These are phyloP conservation scores for Solanum virginianum DNA, from an alignment of 257 asterid genomes.

Conservation along the genomic window DNA sequence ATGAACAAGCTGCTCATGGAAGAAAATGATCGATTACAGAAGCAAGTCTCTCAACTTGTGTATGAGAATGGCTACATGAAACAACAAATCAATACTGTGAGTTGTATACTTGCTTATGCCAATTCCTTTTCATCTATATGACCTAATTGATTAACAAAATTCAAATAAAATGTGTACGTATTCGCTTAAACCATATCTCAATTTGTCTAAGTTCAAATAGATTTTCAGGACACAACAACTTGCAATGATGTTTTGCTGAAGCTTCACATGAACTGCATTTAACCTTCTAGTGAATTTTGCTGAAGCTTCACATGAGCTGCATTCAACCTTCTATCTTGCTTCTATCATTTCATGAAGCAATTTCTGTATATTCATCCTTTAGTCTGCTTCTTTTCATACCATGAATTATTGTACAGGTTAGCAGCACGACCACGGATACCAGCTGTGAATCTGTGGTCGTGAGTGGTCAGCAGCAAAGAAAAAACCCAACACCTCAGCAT, in stretches of 20 bases:
- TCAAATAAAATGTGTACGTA: background rate
- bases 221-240: background rate
- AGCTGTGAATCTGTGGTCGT: conserved; percentile 95
- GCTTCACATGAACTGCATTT: background rate
- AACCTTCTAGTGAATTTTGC: background rate
- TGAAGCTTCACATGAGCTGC: background rate
- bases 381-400: background rate
- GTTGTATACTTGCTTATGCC: background rate
- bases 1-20: conserved; percentile 94
- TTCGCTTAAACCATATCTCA: background rate
- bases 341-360: background rate
- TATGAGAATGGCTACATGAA: conserved; percentile 87
- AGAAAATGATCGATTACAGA: conserved; percentile 92
- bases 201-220: background rate
- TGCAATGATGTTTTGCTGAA: background rate
- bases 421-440: conserved; percentile 66
- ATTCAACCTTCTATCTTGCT: background rate
- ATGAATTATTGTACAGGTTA: conserved; percentile 33
- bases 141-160: background rate
- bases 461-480: conserved; percentile 81
- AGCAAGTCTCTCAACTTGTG: conserved; percentile 81
- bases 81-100: conserved; percentile 63
- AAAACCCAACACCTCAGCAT: conserved; percentile 80
- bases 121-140: background rate
- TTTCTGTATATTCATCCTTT: background rate